These are phyloP conservation scores for Batrachochytrium dendrobatidis DNA, from an alignment of 371 early-diverging fungal genomes.

Conservation along the genomic window DNA sequence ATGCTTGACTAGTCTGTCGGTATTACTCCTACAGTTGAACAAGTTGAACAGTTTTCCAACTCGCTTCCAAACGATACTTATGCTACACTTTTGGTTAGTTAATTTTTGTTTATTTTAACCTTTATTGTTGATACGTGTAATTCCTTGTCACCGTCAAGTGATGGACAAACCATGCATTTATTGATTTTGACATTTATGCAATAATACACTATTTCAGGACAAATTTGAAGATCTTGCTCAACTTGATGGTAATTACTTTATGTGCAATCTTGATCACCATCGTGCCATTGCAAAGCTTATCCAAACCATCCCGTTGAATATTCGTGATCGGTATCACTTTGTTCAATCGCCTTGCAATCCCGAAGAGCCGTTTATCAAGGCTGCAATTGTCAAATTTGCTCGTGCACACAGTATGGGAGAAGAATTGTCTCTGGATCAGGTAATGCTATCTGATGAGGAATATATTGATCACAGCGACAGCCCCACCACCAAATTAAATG, in stretches of 20 bases:
- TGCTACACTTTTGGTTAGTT: constrained; percentile 48
- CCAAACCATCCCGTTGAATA: constrained; percentile 36
- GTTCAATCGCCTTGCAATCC: constrained; percentile 23
- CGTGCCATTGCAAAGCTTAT: constrained; percentile 59
- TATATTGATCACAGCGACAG: constrained; percentile 39
- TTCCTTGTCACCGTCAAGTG: no score
- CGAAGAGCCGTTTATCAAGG: constrained; percentile 6
- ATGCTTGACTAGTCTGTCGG: constrained; percentile 54
- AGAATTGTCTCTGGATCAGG: neutral
- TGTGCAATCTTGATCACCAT: constrained; percentile 65
- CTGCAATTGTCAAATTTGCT: constrained; percentile 16
- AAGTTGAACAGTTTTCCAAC: constrained; percentile 68
- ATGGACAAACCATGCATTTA: no score
- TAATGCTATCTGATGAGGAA: neutral
- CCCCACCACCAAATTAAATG: constrained; percentile 30
- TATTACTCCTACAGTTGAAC: constrained; percentile 69
- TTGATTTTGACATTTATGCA: no score
- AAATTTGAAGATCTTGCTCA: constrained; percentile 59
- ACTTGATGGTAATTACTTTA: constrained; percentile 60
- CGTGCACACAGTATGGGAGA: neutral
- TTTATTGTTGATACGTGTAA: no score
- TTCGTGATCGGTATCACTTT: constrained; percentile 33
- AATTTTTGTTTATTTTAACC: no score
- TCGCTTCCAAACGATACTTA: constrained; percentile 62
- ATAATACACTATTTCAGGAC: constrained; percentile 15